Base-by-base conservation (phyloP, 169 alveolate genomes). In the Plasmodium vinckei region DNA sequence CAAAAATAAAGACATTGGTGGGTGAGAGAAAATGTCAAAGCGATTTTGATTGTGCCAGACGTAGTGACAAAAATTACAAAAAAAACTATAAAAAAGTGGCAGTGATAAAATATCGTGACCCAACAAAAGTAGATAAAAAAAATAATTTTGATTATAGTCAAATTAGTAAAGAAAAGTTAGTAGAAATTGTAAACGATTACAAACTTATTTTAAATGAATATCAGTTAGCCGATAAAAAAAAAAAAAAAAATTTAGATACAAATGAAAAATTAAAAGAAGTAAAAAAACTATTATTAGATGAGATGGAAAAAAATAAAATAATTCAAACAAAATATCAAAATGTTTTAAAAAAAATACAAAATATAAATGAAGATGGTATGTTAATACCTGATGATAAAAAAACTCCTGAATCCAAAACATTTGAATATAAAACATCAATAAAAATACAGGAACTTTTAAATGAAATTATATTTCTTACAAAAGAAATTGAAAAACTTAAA, bases 261-360 rank as follows among this genome's bases (percentile, higher is more conserved):
- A 53, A 73, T 39, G 25, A 33, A 19, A 63, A 61, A 47, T 61
- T 73, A 57, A 59, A 44, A 23, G 88, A 73, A 46, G 33, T 64
- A 42, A 59, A 73, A 73, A 73, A 73, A 19, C 51, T 73, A 51
- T n/a, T 73, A n/a, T 73, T 64, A 21, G 33, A 61, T 21, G 75
- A 73, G 39, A 53, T 23, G 6, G 47, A 15, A 61, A 42, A 73
- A 73, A 73, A 73, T 61, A 63, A 51, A 61, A 51, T 73, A 54
- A 63, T 73, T 5, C 53, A 73, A 13, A 73, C 47, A 17, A 73
- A 73, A 5, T 61, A 73, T 73, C 61, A 61, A 3, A 5, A n/a
- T 60, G 46, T 73, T 59, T 61, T 64, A 39, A 39, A 73, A 15
- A 56, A 44, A 47, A 10, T 59, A 42, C 21, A 15, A 59, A 17